A percentile compares a stretch with the other conserved stretches of the same genome.
phyloP scores from a whole-genome alignment of 257 asterid species.

The Fraxinus excelsior region DNA sequence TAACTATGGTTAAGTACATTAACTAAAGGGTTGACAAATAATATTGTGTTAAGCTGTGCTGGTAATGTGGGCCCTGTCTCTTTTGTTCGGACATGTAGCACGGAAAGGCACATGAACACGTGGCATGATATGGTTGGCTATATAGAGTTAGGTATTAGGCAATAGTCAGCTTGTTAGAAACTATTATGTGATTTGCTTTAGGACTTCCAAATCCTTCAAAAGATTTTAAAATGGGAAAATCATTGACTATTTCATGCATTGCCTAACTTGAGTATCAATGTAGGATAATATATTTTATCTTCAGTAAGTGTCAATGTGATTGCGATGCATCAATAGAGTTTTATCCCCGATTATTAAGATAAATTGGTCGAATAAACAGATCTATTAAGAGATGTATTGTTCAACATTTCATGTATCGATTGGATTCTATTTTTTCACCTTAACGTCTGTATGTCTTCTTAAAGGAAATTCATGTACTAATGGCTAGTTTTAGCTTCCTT shows the following conservation, averaged over 20 bases:
- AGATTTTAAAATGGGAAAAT: constrained; percentile 21
- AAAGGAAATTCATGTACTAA: background rate
- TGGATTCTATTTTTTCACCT: no score
- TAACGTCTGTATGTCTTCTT: no score
- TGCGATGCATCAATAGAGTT: background rate
- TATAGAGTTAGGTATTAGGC: constrained; percentile 36
- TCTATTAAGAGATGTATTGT: background rate
- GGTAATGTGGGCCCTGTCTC: constrained; percentile 45
- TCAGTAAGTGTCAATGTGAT: constrained; percentile 17
- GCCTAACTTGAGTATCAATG: constrained; percentile 38
- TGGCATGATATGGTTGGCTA: constrained; percentile 24
- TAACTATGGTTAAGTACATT: constrained; percentile 37
- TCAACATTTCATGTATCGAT: no score
- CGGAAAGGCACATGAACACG: constrained; percentile 40
- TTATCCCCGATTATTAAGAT: background rate
- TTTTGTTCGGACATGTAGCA: constrained; percentile 57
- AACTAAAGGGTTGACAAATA: constrained; percentile 58
- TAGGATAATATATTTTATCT: constrained; percentile 5
- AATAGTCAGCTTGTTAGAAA: constrained; percentile 37
- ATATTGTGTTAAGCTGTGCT: constrained; percentile 33
- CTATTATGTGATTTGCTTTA: constrained; percentile 31
- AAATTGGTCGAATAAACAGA: background rate
- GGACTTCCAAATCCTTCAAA: constrained; percentile 38
- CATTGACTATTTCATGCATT: constrained; percentile 32
- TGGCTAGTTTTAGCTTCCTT: background rate